phyloP scores from a whole-genome alignment of 2,329 filamentous ascomycete genomes.

The Cyclaneusma minus region DNA sequence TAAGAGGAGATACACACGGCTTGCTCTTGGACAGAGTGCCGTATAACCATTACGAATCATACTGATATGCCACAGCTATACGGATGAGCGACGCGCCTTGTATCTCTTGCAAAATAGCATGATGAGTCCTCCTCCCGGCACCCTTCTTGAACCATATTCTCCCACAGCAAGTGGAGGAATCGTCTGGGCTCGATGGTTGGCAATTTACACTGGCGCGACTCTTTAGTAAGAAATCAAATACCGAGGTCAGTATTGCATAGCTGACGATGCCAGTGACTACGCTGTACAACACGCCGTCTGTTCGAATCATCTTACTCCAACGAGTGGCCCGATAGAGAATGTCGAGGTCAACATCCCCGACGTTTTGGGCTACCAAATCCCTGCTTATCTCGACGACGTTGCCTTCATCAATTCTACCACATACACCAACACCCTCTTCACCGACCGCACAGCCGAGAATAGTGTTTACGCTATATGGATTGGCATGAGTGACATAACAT shows the following conservation, averaged over 20 bases:
- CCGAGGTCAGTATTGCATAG: too few relatives aligned
- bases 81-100: constrained; percentile 50
- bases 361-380: constrained; percentile 44
- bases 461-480: constrained; percentile 47
- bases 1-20: too few relatives aligned
- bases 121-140: constrained; percentile 44
- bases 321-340: constrained; percentile 31
- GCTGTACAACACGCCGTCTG: constrained; percentile 60
- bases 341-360: too few relatives aligned
- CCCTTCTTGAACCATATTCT: constrained; percentile 27
- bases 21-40: too few relatives aligned
- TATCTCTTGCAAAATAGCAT: constrained; percentile 47
- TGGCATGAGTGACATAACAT: constrained; percentile 45
- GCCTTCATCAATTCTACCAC: constrained; percentile 17
- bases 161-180: constrained; percentile 48
- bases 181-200: constrained; percentile 53
- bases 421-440: constrained; percentile 24
- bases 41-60: constrained; percentile 1
- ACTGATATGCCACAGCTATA: constrained; percentile 35
- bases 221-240: too few relatives aligned
- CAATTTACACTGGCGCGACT: constrained; percentile 37
- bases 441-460: constrained; percentile 22
- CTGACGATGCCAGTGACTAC: too few relatives aligned
- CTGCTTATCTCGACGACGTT: constrained; percentile 36
- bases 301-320: constrained; percentile 39